Percentiles rank a stretch among this genome's conserved stretches.
These are phyloP conservation scores for Pleodorina starrii DNA, from an alignment of 139 green algal species.

Conservation along the genomic window DNA sequence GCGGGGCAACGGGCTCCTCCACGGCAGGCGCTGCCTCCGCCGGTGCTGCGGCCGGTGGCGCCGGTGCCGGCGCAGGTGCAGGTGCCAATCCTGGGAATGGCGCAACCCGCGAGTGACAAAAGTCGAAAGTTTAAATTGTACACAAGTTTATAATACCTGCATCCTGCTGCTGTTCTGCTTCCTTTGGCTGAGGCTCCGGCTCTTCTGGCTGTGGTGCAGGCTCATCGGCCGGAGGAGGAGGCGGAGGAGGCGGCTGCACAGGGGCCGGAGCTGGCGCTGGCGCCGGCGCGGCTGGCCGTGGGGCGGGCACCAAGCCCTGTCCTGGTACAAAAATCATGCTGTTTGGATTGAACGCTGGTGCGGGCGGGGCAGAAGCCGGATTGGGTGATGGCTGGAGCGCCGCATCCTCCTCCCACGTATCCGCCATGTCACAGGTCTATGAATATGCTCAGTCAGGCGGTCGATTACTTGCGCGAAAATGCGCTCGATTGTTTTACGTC, in stretches of 20 bases:
- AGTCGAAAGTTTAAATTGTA: not conserved
- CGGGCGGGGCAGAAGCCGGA: constrained; percentile 10
- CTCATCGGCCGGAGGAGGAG: constrained; percentile 39
- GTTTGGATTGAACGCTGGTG: constrained; percentile 28
- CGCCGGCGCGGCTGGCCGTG: constrained; percentile 82
- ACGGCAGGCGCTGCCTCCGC: not conserved
- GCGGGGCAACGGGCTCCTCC: constrained; percentile 51
- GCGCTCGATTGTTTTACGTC: not conserved
- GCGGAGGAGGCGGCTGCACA: constrained; percentile 51
- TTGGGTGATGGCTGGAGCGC: constrained; percentile 1
- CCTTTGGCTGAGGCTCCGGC: constrained; percentile 47
- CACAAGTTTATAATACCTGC: constrained; percentile 18
- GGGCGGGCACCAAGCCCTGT: constrained; percentile 50
- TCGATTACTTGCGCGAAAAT: not conserved
- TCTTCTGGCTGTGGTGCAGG: constrained; percentile 51
- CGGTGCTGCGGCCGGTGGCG: constrained; percentile 6
- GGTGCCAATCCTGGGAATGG: not conserved
- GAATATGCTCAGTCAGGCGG: not conserved
- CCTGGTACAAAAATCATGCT: constrained; percentile 34
- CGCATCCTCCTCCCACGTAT: constrained; percentile 70
- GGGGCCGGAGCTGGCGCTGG: constrained; percentile 60
- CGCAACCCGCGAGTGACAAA: not conserved
- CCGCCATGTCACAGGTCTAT: constrained; percentile 24
- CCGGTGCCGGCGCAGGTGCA: constrained; percentile 6
- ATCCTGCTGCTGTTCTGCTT: constrained; percentile 39